These are phyloP conservation scores for Tripidium arundinaceum DNA, from an alignment of 202 grass and related monocot genomes.

Conservation along the genomic window DNA sequence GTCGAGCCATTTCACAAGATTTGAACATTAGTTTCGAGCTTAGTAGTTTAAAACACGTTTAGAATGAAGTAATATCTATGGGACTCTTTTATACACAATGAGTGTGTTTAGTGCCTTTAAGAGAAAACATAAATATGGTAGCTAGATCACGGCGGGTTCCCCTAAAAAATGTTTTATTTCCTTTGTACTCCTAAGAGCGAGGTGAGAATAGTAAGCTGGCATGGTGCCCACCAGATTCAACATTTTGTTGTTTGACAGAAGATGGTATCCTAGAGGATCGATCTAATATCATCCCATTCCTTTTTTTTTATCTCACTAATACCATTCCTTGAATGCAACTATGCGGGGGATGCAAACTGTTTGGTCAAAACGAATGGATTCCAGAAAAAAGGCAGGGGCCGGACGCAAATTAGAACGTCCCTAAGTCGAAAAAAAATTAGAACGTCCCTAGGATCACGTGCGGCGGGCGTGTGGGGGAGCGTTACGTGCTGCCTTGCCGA, in stretches of 20 bases:
- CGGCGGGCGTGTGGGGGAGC: slow-evolving; percentile 25
- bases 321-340: not conserved
- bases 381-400: not conserved
- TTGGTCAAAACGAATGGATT: not conserved
- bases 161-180: too few species aligned
- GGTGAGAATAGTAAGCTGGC: not conserved
- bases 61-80: not conserved
- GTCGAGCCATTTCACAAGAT: not conserved
- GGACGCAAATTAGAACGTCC: not conserved
- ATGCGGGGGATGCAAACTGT: not conserved
- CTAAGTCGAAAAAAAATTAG: too few species aligned
- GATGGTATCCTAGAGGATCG: not conserved
- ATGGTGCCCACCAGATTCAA: not conserved
- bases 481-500: slow-evolving; percentile 34
- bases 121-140: not conserved
- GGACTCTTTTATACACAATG: not conserved
- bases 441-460: slow-evolving; percentile 25
- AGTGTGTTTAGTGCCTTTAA: not conserved
- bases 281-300: not conserved
- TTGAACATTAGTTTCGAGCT: not conserved
- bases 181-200: not conserved
- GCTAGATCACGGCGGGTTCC: not conserved
- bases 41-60: not conserved
- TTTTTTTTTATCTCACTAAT: not conserved
- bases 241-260: not conserved